These are phyloP conservation scores for Huntiella decipiens DNA, from an alignment of 2,329 filamentous ascomycete genomes.

Conservation along the genomic window DNA sequence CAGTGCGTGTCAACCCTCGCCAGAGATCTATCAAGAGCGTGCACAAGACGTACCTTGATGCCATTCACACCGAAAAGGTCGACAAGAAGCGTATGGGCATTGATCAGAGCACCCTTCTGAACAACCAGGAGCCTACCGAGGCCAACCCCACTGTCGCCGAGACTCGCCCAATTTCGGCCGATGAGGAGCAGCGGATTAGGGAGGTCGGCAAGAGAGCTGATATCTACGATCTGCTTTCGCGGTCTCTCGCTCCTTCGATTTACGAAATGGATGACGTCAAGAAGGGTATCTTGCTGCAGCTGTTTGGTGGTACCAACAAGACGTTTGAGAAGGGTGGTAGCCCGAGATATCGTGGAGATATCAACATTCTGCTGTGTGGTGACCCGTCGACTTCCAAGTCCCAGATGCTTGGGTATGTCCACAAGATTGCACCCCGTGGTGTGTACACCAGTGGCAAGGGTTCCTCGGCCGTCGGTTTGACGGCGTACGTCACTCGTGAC, in stretches of 20 bases:
- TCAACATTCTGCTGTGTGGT: conserved; percentile 91
- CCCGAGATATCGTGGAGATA: conserved; percentile 89
- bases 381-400: conserved; percentile 95
- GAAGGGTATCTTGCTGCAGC: conserved; percentile 88
- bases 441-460: conserved; percentile 71
- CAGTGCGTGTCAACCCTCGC: conserved; percentile 82
- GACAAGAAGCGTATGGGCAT: conserved; percentile 89
- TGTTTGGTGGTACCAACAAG: conserved; percentile 97
- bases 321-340: conserved; percentile 91
- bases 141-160: conserved; percentile 25
- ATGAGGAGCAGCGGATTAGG: conserved; percentile 79
- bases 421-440: conserved; percentile 85
- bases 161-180: conserved; percentile 60
- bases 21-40: conserved; percentile 85
- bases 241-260: conserved; percentile 82
- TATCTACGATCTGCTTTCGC: conserved; percentile 79
- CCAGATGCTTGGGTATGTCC: conserved; percentile 81
- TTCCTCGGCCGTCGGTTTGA: conserved; percentile 64
- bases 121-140: conserved; percentile 30
- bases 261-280: conserved; percentile 98
- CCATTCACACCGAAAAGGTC: conserved; percentile 87
- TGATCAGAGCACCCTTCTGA: conserved; percentile 70
- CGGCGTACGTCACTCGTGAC: conserved; percentile 63
- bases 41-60: conserved; percentile 96
- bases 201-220: conserved; percentile 62